Base-by-base conservation (phyloP, 108 stramenopile species). In the Mediolabrus comicus region DNA sequence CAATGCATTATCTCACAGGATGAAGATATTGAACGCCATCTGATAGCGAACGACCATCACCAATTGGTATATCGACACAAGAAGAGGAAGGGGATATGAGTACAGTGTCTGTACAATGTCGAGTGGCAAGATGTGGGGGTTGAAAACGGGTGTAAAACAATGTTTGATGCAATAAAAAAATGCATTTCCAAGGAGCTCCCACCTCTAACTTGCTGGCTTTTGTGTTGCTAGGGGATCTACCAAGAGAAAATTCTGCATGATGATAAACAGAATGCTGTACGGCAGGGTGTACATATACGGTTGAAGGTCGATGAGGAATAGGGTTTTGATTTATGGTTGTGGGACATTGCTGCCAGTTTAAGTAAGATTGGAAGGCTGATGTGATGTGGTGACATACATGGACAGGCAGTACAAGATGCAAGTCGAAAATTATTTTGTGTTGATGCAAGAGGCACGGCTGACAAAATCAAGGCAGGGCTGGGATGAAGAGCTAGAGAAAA, bases 51-150 rank as follows among this genome's bases (percentile, higher is more conserved):
- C 52, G 51, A 9, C 38, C 51, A 31, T 52, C 65, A 10, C 65
- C 65, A 10, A 55, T 67, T 31, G 65, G 65, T 24, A 27, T 67
- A 8, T 67, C 65, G 53, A 52, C 65, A 4, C 19, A 8, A 8
- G 53, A 67, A 12, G 53, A 67, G 22, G 22, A 25, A 12, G 26
- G 10, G n/a, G n/a, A n/a, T 6, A 6, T 67, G 65, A 62, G 14
- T 14, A 14, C 39, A 14, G 39, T 41, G 39, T n/a, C n/a, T n/a
- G n/a, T n/a, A n/a, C n/a, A n/a, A n/a, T n/a, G 39, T 14, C 12
- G 12, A 14, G 39, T 12, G 39, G 14, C 11, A 11, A 11, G 12
- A 12, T n/a, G n/a, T n/a, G n/a, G 12, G 39, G 39, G 12, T 14
- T 41, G 12, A 41, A 41, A 12, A 12, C 14, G 39, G 39, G 39